Evolutionary conservation across 495 filamentous ascomycete species (phyloP), one percentile per base, ranked within the genome.

Genomic region (Halenospora varia): DNA sequence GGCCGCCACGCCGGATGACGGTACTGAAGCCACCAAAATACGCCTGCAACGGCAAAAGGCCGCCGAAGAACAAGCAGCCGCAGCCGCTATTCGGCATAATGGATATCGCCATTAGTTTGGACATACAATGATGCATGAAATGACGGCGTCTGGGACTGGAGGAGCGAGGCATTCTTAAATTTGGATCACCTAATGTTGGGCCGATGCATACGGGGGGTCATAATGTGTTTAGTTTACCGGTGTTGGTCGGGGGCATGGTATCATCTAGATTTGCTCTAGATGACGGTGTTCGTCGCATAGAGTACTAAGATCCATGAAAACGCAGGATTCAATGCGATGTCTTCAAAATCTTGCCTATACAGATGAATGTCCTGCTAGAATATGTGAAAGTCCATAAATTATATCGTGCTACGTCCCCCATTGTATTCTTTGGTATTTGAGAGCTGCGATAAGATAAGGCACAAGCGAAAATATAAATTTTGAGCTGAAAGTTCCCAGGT

Each of bases 21-120:
- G 94, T 35, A 97, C 92, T 19, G 95, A 97, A 74, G 94, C 94
- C 39, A 79, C 85, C 24, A 87, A 88, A 62, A 89, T 95, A 52
- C 77, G 80, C 41, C 56, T 78, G 45, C 81, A 86, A 60, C 74
- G 80, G 51, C 68, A 76, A 63, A 67, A 69, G 60, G 60, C 25
- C 25, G 59, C 55, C 11, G 51, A 59, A 42, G 64, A 61, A 23
- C 51, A 52, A 20, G 46, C 58, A 17, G 55, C 55, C 13, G 39
- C 39, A 24, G 47, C 29, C 9, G 56, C 24, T 11, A 15, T 23
- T 26, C 50, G 26, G 55, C 41, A 29, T 23, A 64, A 61, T 56
- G 58, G 62, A 0, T 61, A 64, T 41, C 57, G 55, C 8, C 48
- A 62, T 40, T 66, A 49, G 59, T 13, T 41, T 35, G 50, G 20